Evolutionary conservation across 2,329 filamentous ascomycete genomes (phyloP), one percentile per base, ranked within the genome.

Genomic region (Ilyonectria robusta): DNA sequence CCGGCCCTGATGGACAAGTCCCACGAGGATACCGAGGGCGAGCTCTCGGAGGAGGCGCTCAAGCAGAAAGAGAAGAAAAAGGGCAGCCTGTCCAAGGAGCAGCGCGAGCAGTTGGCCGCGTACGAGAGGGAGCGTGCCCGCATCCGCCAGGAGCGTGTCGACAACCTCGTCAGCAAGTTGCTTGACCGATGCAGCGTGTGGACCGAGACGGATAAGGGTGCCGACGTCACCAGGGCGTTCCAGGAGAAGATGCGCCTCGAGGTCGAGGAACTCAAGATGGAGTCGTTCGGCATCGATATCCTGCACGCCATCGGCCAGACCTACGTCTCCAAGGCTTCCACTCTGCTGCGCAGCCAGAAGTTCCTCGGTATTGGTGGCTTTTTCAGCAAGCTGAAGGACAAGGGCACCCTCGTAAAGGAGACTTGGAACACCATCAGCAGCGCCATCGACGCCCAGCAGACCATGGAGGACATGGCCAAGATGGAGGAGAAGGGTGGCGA

Each of bases 221-320:
- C 82, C 15, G 94, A 97, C 74, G 94, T 98, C 66, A 98, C 95
- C 37, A 85, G 84, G 65, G 93, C 96, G 0, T 99, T 98, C 85
- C 92, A 95, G 80, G 94, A 95, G 79, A 98, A 99, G 88, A 98
- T 93, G 73, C 89, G 92, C 46, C 90, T 98, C 46, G 96, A 99
- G 83, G 94, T 97, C 29, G 96, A 99, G 84, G 97, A 98, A 78
- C 86, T 99, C 75, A 99, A 98, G 87, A 99, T 99, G 94, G 96
- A 99, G 83, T 97, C 93, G 0, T 99, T 99, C 75, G 96, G 96
- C 58, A 87, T 99, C 47, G 96, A 99, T 70, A 98, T 98, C 74
- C 86, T 98, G 55, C 95, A 98, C 81, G 95, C 96, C 51, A 97
- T 99, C 76, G 96, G 96, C 17, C 88, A 93, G 73, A 97, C 94